Percentiles rank a stretch among this genome's conserved stretches.
Conservation (phyloP, 2,329 filamentous ascomycete species). For the Trichoderma polysporum region DNA sequence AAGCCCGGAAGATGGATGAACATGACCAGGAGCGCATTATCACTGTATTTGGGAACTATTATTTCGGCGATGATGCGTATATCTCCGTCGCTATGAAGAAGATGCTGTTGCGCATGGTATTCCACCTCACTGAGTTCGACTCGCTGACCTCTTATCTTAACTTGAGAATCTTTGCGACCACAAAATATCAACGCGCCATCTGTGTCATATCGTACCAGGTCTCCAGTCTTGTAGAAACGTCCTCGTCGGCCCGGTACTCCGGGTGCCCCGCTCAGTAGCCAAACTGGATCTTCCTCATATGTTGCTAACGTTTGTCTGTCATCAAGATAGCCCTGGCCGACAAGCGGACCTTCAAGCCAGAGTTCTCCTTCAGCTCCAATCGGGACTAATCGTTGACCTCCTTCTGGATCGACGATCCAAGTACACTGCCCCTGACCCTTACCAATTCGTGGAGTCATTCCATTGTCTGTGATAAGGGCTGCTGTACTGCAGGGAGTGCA, state of each 20-base stretch:
- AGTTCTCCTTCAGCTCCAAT: constrained; percentile 21
- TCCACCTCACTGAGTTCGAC: constrained; percentile 39
- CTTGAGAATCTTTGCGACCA: constrained; percentile 54
- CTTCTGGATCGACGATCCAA: constrained; percentile 5
- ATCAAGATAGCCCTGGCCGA: constrained; percentile 14
- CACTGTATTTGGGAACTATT: not conserved
- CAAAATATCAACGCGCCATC: constrained; percentile 39
- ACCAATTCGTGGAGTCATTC: not conserved
- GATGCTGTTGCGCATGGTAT: constrained; percentile 31
- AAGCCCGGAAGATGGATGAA: not conserved
- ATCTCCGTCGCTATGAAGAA: not conserved
- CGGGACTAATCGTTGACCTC: not conserved
- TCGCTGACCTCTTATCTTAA: constrained; percentile 56
- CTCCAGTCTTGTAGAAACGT: constrained; percentile 45
- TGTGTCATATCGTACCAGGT: constrained; percentile 42
- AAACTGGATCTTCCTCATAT: not conserved
- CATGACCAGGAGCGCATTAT: not conserved
- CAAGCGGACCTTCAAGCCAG: constrained; percentile 5
- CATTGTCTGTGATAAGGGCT: not conserved
- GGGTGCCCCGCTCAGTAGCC: not conserved
- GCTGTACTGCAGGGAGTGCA: not conserved
- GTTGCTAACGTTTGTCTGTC: not conserved
- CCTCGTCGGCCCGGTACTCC: not conserved
- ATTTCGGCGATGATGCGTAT: not conserved
- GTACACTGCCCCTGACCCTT: not conserved